Conservation (phyloP, 306 rosid genomes). For the Cucumis cinereus region DNA sequence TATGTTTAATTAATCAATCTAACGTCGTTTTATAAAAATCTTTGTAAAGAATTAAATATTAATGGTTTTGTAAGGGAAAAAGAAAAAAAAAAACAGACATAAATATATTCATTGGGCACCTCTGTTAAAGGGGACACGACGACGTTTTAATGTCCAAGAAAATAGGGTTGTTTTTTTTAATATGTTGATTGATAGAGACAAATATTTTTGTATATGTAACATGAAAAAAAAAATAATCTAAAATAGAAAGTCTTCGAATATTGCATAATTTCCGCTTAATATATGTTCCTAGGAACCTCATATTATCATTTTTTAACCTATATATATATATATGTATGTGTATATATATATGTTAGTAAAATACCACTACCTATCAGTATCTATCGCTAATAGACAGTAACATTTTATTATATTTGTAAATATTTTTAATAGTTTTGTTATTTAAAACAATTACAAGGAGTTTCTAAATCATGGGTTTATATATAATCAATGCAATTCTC, state of each 20-base stretch:
- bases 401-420: background rate
- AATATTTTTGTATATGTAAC: background rate
- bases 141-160: background rate
- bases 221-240: background rate
- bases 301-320: too few species aligned
- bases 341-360: too few species aligned
- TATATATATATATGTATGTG: too few species aligned
- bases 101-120: background rate
- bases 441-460: too few species aligned
- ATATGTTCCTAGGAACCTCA: background rate
- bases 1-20: background rate
- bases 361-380: too few species aligned
- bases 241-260: background rate
- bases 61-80: background rate
- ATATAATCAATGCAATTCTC: too few species aligned
- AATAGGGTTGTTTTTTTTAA: background rate
- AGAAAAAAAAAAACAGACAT: background rate
- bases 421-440: too few species aligned
- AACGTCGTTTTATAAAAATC: background rate
- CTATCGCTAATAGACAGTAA: too few species aligned
- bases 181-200: slow-evolving; percentile 3
- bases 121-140: background rate
- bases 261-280: background rate
- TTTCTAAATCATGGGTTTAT: background rate
- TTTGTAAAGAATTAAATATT: background rate